These are phyloP conservation scores for Podospora bellae-mahoneyi DNA, from an alignment of 495 filamentous ascomycete species.

Conservation along the genomic window DNA sequence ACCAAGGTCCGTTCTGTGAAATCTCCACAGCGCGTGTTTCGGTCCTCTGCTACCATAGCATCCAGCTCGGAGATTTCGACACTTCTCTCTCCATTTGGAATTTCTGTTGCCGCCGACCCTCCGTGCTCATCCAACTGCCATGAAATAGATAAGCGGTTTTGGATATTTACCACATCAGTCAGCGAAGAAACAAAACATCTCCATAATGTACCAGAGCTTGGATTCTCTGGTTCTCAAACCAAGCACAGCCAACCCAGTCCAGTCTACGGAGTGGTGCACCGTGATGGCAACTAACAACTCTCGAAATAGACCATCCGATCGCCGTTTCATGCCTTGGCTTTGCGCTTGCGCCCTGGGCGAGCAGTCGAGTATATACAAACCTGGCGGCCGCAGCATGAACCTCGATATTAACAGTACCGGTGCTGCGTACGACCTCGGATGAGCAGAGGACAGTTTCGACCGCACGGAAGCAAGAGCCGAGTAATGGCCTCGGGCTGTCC, in stretches of 20 bases:
- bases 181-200: neutral
- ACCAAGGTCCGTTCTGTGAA: neutral
- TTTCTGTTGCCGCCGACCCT: neutral
- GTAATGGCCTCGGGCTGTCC: neutral
- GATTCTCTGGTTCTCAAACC: neutral
- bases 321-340: neutral
- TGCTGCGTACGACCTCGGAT: neutral
- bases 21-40: constrained; percentile 9
- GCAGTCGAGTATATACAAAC: neutral
- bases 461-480: neutral
- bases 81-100: neutral
- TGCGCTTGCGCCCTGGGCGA: neutral
- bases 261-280: neutral
- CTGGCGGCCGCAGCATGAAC: neutral
- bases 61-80: neutral
- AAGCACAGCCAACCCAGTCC: neutral
- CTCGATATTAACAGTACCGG: neutral
- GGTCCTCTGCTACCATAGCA: neutral
- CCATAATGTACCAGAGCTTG: neutral
- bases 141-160: too few species aligned
- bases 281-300: neutral
- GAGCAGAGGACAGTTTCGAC: neutral
- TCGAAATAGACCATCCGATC: constrained; percentile 6
- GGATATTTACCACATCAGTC: too few species aligned
- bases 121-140: too few species aligned